These are phyloP conservation scores for Aspergillus fructus DNA, from an alignment of 2,329 filamentous ascomycete species.

Conservation along the genomic window DNA sequence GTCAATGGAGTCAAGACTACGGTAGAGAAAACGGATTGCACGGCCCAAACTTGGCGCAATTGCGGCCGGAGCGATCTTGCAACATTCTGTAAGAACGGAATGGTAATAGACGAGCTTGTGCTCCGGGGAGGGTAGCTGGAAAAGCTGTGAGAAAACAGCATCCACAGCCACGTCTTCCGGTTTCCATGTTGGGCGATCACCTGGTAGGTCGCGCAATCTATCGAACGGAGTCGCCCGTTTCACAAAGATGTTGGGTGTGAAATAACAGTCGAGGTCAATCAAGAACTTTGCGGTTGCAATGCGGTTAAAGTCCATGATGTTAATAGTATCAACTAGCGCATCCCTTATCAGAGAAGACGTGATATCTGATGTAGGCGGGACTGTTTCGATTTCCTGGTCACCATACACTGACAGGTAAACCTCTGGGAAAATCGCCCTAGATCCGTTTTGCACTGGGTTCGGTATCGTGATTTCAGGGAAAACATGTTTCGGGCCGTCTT, in stretches of 20 bases:
- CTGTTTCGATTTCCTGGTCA: conserved; percentile 82
- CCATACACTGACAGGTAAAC: conserved; percentile 91
- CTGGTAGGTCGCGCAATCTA: conserved; percentile 67
- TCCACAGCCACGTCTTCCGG: conserved; percentile 97
- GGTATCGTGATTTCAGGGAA: conserved; percentile 78
- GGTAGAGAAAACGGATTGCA: conserved; percentile 88
- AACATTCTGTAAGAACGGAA: conserved; percentile 88
- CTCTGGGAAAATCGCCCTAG: conserved; percentile 81
- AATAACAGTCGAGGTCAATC: conserved; percentile 94
- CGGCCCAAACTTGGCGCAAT: conserved; percentile 91
- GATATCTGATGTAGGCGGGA: conserved; percentile 73
- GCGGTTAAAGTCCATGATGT: conserved; percentile 89
- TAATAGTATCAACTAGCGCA: conserved; percentile 86
- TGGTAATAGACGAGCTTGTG: conserved; percentile 98
- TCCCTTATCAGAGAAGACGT: conserved; percentile 83
- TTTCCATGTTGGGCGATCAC: conserved; percentile 81
- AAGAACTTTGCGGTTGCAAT: conserved; percentile 82
- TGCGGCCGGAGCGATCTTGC: conserved; percentile 93
- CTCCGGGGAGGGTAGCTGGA: conserved; percentile 80
- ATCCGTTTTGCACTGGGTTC: conserved; percentile 69
- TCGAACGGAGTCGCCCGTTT: conserved; percentile 93
- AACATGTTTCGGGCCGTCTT: conserved; percentile 65
- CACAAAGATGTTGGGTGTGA: conserved; percentile 83
- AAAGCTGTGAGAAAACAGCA: conserved; percentile 92
- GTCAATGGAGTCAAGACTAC: conserved; percentile 78